Conservation (phyloP, 1,284 basidiomycete species). For the Leucoagaricus sp. region DNA sequence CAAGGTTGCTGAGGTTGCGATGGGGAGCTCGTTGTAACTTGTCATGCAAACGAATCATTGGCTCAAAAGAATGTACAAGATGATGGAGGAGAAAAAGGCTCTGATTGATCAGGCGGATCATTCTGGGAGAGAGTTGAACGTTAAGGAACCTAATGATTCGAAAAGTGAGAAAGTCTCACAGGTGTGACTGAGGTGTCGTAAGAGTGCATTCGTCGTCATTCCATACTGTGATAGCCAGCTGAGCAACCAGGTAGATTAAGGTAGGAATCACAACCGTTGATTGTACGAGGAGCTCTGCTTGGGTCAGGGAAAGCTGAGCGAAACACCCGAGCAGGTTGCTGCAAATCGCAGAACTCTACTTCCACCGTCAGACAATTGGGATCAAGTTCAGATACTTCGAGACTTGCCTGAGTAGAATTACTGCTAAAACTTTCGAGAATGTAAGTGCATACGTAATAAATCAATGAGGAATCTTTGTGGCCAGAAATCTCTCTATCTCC, state of each 20-base stretch:
- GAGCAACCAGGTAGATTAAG: conserved; percentile 54
- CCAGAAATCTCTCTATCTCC: conserved; percentile 12
- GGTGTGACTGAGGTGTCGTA: conserved; percentile 33
- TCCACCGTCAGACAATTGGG: neutral
- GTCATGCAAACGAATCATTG: conserved; percentile 50
- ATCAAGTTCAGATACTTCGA: neutral
- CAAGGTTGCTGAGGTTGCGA: conserved; percentile 64
- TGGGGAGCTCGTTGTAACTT: conserved; percentile 53
- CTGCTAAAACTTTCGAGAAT: conserved; percentile 45
- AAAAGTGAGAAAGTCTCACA: conserved; percentile 30
- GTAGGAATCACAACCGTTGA: conserved; percentile 62
- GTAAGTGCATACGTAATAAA: conserved; percentile 53
- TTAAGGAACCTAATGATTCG: neutral
- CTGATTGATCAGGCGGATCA: conserved; percentile 50
- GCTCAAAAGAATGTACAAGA: conserved; percentile 50
- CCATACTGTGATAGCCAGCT: conserved; percentile 59
- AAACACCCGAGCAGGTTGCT: conserved; percentile 51
- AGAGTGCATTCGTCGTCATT: conserved; percentile 54
- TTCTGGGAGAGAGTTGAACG: conserved; percentile 38
- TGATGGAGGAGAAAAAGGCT: conserved; percentile 60
- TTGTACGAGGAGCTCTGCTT: conserved; percentile 54
- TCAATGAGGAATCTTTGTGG: conserved; percentile 41
- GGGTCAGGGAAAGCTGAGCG: conserved; percentile 52
- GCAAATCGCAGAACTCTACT: neutral
- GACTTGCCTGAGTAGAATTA: conserved; percentile 45